phyloP scores from a whole-genome alignment of 2,329 filamentous ascomycete species.

The Cytospora piceicola region DNA sequence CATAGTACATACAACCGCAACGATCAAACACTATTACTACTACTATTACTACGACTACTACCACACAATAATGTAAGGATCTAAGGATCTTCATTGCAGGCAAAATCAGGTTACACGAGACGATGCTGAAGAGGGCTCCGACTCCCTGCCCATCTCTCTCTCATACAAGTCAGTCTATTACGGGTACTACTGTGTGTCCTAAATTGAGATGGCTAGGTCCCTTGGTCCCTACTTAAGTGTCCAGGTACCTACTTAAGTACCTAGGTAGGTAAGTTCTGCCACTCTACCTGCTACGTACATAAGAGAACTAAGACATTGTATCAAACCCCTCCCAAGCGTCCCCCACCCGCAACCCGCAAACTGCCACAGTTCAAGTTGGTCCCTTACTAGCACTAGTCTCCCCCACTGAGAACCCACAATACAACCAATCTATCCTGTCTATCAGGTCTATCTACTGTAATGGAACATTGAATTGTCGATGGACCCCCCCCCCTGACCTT shows the following conservation, averaged over 20 bases:
- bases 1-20: too few relatives aligned
- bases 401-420: too few relatives aligned
- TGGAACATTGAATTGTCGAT: background rate
- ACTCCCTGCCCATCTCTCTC: background rate
- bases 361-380: too few relatives aligned
- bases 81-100: background rate
- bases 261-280: too few relatives aligned
- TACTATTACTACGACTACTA: background rate
- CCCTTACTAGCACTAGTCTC: too few relatives aligned
- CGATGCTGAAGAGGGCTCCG: background rate
- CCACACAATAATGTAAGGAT: background rate
- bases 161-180: background rate
- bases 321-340: background rate
- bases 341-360: background rate
- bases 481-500: background rate
- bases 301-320: background rate
- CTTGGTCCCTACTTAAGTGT: too few relatives aligned
- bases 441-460: too few relatives aligned
- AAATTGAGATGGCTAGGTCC: too few relatives aligned
- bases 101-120: background rate
- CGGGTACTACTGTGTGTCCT: too few relatives aligned
- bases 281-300: too few relatives aligned
- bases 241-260: too few relatives aligned
- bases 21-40: too few relatives aligned
- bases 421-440: background rate